These are phyloP conservation scores for Trametes cinnabarina DNA, from an alignment of 768 basidiomycete genomes.

Conservation along the genomic window DNA sequence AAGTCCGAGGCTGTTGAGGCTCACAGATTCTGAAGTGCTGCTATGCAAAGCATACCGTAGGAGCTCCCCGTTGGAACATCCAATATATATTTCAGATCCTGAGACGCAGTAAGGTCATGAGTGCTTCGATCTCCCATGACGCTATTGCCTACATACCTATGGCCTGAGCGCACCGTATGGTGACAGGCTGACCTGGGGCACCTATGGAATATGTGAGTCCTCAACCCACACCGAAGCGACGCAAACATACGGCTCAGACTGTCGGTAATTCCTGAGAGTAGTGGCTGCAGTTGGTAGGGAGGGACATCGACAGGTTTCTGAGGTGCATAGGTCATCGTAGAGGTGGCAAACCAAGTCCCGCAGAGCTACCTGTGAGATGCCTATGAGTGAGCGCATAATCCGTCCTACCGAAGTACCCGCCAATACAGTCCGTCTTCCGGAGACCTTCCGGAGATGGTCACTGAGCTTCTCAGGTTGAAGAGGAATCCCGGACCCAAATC, in stretches of 20 bases:
- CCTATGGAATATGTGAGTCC: neutral
- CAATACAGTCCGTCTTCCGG: too few relatives aligned
- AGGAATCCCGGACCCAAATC: too few relatives aligned
- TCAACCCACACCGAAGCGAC: too few relatives aligned
- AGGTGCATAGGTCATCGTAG: constrained; percentile 22
- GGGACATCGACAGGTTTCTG: constrained; percentile 41
- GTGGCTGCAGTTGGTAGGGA: constrained; percentile 51
- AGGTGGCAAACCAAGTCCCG: too few relatives aligned
- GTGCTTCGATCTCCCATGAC: too few relatives aligned
- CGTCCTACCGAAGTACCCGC: too few relatives aligned
- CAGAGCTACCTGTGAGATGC: neutral
- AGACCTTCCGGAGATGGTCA: too few relatives aligned
- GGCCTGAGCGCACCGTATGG: constrained; percentile 30
- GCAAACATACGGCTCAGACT: constrained; percentile 15
- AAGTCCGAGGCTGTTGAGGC: constrained; percentile 12
- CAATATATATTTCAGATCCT: constrained; percentile 87
- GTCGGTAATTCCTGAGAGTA: constrained; percentile 21
- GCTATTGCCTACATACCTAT: constrained; percentile 21
- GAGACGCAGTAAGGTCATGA: neutral
- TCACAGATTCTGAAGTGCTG: constrained; percentile 49
- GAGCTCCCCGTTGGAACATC: constrained; percentile 81
- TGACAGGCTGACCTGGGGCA: constrained; percentile 35
- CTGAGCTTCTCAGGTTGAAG: too few relatives aligned
- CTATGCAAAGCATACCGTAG: constrained; percentile 74
- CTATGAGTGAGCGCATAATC: too few relatives aligned